Base-by-base conservation (phyloP, 2,329 filamentous ascomycete genomes). In the Fusarium sp. region DNA sequence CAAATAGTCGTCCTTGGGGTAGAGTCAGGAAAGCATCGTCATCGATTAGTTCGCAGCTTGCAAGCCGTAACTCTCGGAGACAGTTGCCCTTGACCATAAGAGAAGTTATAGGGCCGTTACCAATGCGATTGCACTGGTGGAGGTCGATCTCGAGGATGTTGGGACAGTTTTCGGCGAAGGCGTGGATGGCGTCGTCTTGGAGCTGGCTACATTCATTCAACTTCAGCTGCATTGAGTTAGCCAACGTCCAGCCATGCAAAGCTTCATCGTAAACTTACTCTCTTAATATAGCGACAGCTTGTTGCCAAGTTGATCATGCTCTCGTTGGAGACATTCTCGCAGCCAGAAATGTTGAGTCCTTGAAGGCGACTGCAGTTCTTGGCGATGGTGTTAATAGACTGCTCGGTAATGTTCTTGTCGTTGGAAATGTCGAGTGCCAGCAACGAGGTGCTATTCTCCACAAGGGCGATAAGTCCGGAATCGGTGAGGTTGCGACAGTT, bases 91-190 rank as follows among this genome's bases (percentile, higher is more conserved):
- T 92, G 28, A 90, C 88, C 55, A 99, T 87, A 20, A 99, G 89
- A 6, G 92, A 89, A 0, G 94, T 96, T 55, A 99, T 89, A 2
- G 96, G 94, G 30, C 91, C 89, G 79, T 97, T 96, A 71, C 93
- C 93, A 74, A 99, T 91, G 51, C 91, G 88, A 62, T 87, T 88
- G 85, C 96, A 97, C 77, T 94, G 93, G 77, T 98, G 94, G 20
- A 99, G 89, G 81, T 99, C 96, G 70, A 99, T 98, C 82, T 99
- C 96, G 71, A 99, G 91, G 38, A 99, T 95, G 75, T 98, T 96
- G 18, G 92, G 94, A 81, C 96, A 98, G 82, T 97, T 90, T 51
- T 91, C 87, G 11, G 96, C 96, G 80, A 99, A 97, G 8, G 95
- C 93, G 66, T 94, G 86, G 72, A 98, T 92, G 12, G 95, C 92